Base-by-base conservation (phyloP, 2,329 filamentous ascomycete species). In the Bipolaris sorokiniana region DNA sequence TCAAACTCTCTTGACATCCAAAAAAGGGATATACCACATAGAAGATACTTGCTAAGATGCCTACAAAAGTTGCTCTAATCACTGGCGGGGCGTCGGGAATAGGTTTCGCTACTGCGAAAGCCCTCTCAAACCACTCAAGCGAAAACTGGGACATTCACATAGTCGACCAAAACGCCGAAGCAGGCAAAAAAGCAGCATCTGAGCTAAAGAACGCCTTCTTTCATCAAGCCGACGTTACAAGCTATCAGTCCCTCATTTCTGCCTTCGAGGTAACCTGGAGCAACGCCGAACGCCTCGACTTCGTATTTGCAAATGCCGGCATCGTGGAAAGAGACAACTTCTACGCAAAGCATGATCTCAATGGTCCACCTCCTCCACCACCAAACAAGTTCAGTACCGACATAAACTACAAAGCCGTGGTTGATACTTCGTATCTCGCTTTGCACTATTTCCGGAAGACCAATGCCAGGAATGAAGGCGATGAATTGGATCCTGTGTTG, bases 81-180 rank as follows among this genome's bases (percentile, higher is more conserved):
- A 93, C 90, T 0, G 91, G 91, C 58, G 90, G 86, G 9, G 90
- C 89, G 2, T 89, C 87, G 2, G 79, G 78, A 26, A 80, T 81
- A 64, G 79, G 79, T 46, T 70, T 81, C 22, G 74, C 75, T 16
- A 76, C 79, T 42, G 77, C 78, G n/a, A 59, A 72, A 63, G 71
- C 73, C 22, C 72, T 81, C 44, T 70, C 71, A 16, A 56, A 68
- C 28, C 72, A 71, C 38, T 44, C 48, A 1, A 7, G 52, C 33
- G 72, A 72, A 46, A 66, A 70, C 23, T 81, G 77, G 77, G 65
- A 74, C 41, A 58, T 80, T 16, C 74, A 80, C 52, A 63, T 81
- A 20, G 57, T 80, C 38, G 79, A 80, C 61, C 68, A 79, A 3
- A 78, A 78, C 56, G 64, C 65, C 20, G 62, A 66, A 22, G 70